These are phyloP conservation scores for Neurospora tetraspora DNA, from an alignment of 495 filamentous ascomycete genomes.

Conservation along the genomic window DNA sequence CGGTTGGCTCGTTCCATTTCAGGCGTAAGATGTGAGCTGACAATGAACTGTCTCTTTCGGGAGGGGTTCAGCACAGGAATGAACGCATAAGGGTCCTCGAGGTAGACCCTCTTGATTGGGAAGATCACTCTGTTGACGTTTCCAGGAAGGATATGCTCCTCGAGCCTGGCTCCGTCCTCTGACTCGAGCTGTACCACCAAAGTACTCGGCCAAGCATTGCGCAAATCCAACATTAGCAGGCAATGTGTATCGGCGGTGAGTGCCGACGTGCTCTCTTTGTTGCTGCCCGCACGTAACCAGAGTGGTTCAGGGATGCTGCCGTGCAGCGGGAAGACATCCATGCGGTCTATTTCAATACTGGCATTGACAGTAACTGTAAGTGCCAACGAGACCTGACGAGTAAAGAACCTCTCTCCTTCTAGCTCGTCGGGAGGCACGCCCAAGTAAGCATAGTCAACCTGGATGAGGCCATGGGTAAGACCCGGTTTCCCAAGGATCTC, in stretches of 20 bases:
- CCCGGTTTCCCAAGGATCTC: constrained; percentile 80
- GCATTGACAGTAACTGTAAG: constrained; percentile 87
- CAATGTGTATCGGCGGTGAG: constrained; percentile 53
- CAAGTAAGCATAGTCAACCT: constrained; percentile 73
- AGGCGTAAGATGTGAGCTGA: constrained; percentile 68
- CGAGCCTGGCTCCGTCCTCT: constrained; percentile 23
- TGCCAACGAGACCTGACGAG: constrained; percentile 70
- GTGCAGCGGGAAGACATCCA: constrained; percentile 67
- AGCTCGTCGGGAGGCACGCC: constrained; percentile 54
- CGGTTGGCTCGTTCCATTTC: constrained; percentile 68
- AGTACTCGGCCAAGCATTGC: constrained; percentile 77
- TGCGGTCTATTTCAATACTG: constrained; percentile 66
- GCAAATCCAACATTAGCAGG: constrained; percentile 70
- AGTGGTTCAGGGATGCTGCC: constrained; percentile 38
- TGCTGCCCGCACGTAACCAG: constrained; percentile 25
- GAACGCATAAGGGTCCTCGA: constrained; percentile 63
- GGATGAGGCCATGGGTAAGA: constrained; percentile 68
- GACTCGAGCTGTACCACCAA: constrained; percentile 49
- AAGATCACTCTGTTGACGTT: constrained; percentile 69
- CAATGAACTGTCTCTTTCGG: constrained; percentile 76
- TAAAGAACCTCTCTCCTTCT: constrained; percentile 61
- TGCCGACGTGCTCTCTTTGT: constrained; percentile 12
- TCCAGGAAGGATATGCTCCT: constrained; percentile 61
- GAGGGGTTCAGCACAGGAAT: constrained; percentile 74
- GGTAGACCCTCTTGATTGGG: constrained; percentile 63